Percentiles rank a stretch among this genome's conserved stretches.
Conservation (phyloP, 805 yeast species). For the Schizosaccharomyces cryophilus region DNA sequence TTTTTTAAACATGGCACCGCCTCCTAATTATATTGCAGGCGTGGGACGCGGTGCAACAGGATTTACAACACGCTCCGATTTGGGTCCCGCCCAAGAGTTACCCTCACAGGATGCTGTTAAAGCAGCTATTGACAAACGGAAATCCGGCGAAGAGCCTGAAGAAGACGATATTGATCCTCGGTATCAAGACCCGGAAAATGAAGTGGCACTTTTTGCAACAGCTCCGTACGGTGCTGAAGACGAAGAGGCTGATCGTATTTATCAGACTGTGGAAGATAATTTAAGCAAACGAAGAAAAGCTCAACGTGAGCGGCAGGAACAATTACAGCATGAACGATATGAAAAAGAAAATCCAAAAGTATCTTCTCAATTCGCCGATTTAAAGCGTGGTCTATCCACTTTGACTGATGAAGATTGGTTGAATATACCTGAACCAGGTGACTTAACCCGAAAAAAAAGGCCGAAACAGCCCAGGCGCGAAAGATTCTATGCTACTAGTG, state of each 20-base stretch:
- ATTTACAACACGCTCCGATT: constrained; percentile 62
- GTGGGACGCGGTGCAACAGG: constrained; percentile 90
- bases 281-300: constrained; percentile 13
- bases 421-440: constrained; percentile 66
- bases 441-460: constrained; percentile 57
- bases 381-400: constrained; percentile 33
- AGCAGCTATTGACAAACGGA: constrained; percentile 10
- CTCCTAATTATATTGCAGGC: constrained; percentile 20
- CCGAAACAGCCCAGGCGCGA: constrained; percentile 32
- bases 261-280: constrained; percentile 39
- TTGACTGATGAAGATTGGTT: constrained; percentile 59
- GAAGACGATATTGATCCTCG: constrained; percentile 14
- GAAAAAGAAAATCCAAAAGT: constrained; percentile 15
- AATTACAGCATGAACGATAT: constrained; percentile 9
- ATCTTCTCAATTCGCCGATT: constrained; percentile 37
- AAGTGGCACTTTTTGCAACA: constrained; percentile 14
- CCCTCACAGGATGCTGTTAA: constrained; percentile 18
- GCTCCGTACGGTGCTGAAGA: constrained; percentile 28
- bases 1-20: not conserved
- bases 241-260: constrained; percentile 54
- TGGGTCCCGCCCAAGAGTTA: constrained; percentile 25
- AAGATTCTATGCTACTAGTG: constrained; percentile 67
- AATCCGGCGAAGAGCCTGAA: constrained; percentile 8
- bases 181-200: constrained; percentile 14
- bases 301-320: constrained; percentile 11